Percentiles rank a stretch among this genome's conserved stretches.
Evolutionary conservation across 176 grass and related monocot species (phyloP).

Genomic region (Musa beccarii): DNA sequence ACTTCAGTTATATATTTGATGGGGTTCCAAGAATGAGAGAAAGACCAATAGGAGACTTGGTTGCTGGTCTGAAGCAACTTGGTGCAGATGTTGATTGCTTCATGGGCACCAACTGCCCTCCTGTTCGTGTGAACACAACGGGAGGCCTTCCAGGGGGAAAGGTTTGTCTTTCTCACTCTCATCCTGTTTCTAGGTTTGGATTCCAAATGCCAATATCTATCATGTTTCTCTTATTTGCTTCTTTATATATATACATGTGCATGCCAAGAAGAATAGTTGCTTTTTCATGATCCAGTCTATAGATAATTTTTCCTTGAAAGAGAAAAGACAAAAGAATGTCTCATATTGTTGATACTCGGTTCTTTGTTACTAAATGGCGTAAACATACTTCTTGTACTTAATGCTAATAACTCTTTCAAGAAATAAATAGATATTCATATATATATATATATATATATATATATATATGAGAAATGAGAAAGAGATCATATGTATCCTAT

Average conservation of each 20-base stretch:
- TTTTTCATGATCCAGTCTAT: too few relatives aligned
- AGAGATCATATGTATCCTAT: too few relatives aligned
- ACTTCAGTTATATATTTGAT: slow-evolving; percentile 84
- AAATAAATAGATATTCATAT: too few relatives aligned
- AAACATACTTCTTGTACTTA: too few relatives aligned
- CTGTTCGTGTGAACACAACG: slow-evolving; percentile 70
- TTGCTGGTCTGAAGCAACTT: slow-evolving; percentile 79
- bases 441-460: too few relatives aligned
- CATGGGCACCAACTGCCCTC: slow-evolving; percentile 84
- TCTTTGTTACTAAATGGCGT: too few relatives aligned
- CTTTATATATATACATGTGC: background rate
- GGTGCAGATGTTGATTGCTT: slow-evolving; percentile 90
- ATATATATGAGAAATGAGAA: too few relatives aligned
- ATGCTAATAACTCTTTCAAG: too few relatives aligned
- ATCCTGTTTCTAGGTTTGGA: background rate
- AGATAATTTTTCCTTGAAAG: too few relatives aligned
- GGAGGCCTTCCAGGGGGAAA: slow-evolving; percentile 94
- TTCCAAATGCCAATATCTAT: background rate
- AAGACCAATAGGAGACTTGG: slow-evolving; percentile 88
- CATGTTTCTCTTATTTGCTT: background rate
- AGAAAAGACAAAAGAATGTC: too few relatives aligned
- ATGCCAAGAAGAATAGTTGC: too few relatives aligned
- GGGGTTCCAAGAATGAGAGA: slow-evolving; percentile 99
- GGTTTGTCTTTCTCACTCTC: slow-evolving; percentile 34
- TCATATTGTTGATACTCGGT: too few relatives aligned